Conservation (phyloP, 2,329 filamentous ascomycete genomes). For the Ceratocystis alfenasii region DNA sequence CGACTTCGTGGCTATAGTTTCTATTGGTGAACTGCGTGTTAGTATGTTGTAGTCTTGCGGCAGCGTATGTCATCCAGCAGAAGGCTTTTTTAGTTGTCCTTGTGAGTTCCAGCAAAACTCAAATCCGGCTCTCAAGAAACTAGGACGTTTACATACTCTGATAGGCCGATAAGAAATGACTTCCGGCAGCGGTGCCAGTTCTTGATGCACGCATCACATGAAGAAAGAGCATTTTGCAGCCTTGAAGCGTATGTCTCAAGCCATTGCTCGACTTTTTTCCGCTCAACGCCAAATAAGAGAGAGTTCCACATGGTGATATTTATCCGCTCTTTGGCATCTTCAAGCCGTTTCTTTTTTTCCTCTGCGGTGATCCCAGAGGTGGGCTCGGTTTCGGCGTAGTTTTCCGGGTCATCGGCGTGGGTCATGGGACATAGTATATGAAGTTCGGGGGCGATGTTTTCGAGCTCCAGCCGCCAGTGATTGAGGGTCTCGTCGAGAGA, state of each 20-base stretch:
- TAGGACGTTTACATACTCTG: slow-evolving; percentile 39
- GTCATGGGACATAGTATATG: slow-evolving; percentile 60
- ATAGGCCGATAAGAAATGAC: slow-evolving; percentile 48
- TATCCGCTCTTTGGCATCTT: slow-evolving; percentile 44
- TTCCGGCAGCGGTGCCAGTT: slow-evolving; percentile 62
- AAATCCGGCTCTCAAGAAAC: background rate
- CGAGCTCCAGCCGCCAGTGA: slow-evolving; percentile 35
- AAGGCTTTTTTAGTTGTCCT: background rate
- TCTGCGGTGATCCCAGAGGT: slow-evolving; percentile 38
- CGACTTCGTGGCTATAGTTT: slow-evolving; percentile 39
- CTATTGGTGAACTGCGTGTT: slow-evolving; percentile 25
- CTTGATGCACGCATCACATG: slow-evolving; percentile 58
- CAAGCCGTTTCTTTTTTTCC: slow-evolving; percentile 42
- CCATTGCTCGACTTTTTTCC: slow-evolving; percentile 47
- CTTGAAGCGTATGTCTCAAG: slow-evolving; percentile 46
- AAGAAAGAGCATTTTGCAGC: slow-evolving; percentile 47
- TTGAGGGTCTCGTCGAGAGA: slow-evolving; percentile 33
- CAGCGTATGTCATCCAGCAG: background rate
- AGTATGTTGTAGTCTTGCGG: background rate
- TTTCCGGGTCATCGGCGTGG: slow-evolving; percentile 48
- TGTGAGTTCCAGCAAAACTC: background rate
- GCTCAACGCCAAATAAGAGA: slow-evolving; percentile 54
- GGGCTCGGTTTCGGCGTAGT: slow-evolving; percentile 42
- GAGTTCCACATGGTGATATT: slow-evolving; percentile 55
- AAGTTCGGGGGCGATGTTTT: slow-evolving; percentile 35